Percentiles rank a stretch among this genome's conserved stretches.
Conservation (phyloP, 2,329 filamentous ascomycete genomes). For the Sporothrix sp. region DNA sequence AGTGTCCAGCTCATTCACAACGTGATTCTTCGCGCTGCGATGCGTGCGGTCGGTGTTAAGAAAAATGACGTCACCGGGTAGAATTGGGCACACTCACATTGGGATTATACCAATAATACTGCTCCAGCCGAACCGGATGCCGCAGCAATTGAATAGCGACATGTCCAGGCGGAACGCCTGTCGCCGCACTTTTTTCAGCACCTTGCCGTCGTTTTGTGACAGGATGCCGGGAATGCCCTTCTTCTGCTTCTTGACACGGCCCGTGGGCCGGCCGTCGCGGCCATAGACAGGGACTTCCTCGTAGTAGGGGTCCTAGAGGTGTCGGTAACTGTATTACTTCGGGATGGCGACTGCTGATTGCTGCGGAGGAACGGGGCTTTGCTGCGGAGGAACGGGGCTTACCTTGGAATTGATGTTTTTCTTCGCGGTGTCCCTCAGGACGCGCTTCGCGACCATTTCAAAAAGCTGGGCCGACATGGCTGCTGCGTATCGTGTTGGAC, state of each 20-base stretch:
- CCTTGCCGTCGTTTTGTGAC: constrained; percentile 67
- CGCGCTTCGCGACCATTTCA: constrained; percentile 18
- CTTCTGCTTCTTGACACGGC: constrained; percentile 72
- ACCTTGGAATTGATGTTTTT: constrained; percentile 22
- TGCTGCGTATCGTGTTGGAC: background rate
- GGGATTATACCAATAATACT: constrained; percentile 78
- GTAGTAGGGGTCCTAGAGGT: constrained; percentile 74
- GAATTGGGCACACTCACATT: constrained; percentile 44
- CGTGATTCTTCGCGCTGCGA: no score
- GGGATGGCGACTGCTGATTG: no score
- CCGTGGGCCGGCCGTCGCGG: constrained; percentile 51
- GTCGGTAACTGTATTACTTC: background rate
- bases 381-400: no score
- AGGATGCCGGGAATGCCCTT: constrained; percentile 78
- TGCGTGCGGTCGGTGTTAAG: background rate
- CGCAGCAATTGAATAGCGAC: constrained; percentile 69
- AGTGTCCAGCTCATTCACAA: no score
- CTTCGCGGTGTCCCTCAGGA: constrained; percentile 15
- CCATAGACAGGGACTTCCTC: constrained; percentile 69
- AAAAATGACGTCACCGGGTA: constrained; percentile 9
- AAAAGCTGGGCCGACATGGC: constrained; percentile 17
- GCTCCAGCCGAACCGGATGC: constrained; percentile 81
- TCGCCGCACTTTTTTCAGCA: constrained; percentile 79
- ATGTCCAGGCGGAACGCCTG: constrained; percentile 80
- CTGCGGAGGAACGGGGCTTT: no score